These are phyloP conservation scores for Gymnopus androsaceus DNA, from an alignment of 1,284 basidiomycete genomes.

Conservation along the genomic window DNA sequence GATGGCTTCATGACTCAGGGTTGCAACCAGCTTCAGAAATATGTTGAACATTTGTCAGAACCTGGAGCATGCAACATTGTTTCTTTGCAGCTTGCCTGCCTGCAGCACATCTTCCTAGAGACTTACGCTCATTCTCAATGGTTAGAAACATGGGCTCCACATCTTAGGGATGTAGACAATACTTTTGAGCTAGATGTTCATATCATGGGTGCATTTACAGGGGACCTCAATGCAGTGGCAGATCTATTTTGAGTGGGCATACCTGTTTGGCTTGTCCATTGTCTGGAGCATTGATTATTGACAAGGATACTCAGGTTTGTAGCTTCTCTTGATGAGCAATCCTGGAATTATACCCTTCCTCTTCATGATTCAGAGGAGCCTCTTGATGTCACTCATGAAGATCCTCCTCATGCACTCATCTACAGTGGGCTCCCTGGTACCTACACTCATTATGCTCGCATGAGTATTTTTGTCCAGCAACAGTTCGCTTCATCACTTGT, in stretches of 20 bases:
- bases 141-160: background rate
- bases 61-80: background rate
- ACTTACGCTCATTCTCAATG: conserved; percentile 5
- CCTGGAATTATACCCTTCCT: background rate
- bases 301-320: background rate
- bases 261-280: conserved; percentile 5
- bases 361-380: background rate
- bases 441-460: background rate
- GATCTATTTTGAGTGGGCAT: conserved; percentile 2
- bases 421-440: conserved; percentile 5
- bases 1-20: background rate
- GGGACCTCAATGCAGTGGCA: background rate
- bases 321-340: background rate
- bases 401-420: conserved; percentile 6
- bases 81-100: background rate
- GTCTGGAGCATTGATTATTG: background rate
- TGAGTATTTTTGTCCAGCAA: background rate
- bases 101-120: conserved; percentile 3
- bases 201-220: conserved; percentile 14
- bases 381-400: background rate
- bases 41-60: background rate
- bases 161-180: background rate
- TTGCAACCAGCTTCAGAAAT: background rate
- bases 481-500: background rate
- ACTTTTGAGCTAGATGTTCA: background rate